Evolutionary conservation across 2,329 filamentous ascomycete species (phyloP).

Genomic region (Diaporthe sp.): DNA sequence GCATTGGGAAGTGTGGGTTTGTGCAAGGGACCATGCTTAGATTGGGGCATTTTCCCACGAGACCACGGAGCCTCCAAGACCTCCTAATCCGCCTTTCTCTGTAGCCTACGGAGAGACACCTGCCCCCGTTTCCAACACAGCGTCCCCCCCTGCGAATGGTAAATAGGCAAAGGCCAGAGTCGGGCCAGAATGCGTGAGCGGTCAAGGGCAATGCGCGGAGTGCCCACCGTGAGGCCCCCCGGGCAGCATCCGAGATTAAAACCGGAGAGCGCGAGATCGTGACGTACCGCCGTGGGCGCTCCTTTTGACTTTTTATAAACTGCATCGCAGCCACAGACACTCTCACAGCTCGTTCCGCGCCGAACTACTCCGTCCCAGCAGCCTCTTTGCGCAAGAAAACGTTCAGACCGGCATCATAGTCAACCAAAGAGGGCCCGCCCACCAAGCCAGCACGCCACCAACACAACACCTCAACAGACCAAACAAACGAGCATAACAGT

Average conservation of each 20-base stretch:
- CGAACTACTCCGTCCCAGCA: constrained; percentile 8
- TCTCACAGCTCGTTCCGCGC: constrained; percentile 13
- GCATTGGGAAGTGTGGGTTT: constrained; percentile 25
- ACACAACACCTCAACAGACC: not conserved
- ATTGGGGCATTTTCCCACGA: constrained; percentile 28
- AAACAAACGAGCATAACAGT: not conserved
- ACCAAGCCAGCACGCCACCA: not conserved
- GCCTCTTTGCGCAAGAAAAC: not conserved
- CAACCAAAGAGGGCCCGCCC: constrained; percentile 11
- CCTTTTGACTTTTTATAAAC: constrained; percentile 31
- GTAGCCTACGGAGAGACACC: not conserved
- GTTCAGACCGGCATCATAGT: constrained; percentile 5
- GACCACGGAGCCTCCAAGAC: constrained; percentile 6
- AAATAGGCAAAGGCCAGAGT: constrained; percentile 12
- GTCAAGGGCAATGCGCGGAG: constrained; percentile 16
- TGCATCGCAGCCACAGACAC: constrained; percentile 25
- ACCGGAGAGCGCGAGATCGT: constrained; percentile 34
- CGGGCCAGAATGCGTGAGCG: constrained; percentile 27
- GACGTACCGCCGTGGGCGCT: constrained; percentile 27
- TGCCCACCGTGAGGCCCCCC: constrained; percentile 17
- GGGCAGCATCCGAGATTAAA: constrained; percentile 35
- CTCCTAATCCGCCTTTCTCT: constrained; percentile 8
- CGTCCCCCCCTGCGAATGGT: constrained; percentile 11
- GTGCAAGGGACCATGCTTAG: constrained; percentile 20
- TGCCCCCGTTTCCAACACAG: constrained; percentile 15